Percentiles rank a stretch among this genome's conserved stretches.
Evolutionary conservation across 495 filamentous ascomycete genomes (phyloP).

Genomic region (Bryoglossum gracile): DNA sequence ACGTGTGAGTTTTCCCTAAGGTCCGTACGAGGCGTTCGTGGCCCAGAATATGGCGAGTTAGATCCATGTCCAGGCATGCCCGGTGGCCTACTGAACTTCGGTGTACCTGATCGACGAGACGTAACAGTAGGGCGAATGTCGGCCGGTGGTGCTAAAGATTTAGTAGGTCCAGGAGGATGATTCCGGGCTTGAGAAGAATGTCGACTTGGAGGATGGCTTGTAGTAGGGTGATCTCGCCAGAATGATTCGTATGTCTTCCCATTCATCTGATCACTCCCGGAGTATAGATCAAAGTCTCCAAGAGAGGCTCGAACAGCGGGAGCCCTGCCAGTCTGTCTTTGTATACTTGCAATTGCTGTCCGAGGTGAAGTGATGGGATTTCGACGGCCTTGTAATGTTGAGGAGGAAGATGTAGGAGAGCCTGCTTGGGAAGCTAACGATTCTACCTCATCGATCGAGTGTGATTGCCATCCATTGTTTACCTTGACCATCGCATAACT

Average conservation of each 20-base stretch:
- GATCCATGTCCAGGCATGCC: conserved; percentile 24
- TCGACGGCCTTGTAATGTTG: conserved; percentile 42
- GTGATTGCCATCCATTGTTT: conserved; percentile 73
- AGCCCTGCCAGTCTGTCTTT: conserved; percentile 17
- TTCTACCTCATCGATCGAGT: conserved; percentile 62
- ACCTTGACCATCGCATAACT: conserved; percentile 89
- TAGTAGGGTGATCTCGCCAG: conserved; percentile 35
- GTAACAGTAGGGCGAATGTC: conserved; percentile 45
- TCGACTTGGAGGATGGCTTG: conserved; percentile 13
- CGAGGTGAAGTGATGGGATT: conserved; percentile 25
- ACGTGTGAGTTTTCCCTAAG: conserved; percentile 25
- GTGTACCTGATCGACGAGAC: conserved; percentile 19
- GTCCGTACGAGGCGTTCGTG: conserved; percentile 21
- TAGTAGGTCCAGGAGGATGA: conserved; percentile 11
- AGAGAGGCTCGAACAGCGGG: conserved; percentile 19
- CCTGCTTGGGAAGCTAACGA: conserved; percentile 53
- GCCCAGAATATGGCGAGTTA: conserved; percentile 25
- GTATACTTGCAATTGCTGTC: conserved; percentile 26
- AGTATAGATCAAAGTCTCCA: conserved; percentile 32
- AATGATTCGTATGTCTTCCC: conserved; percentile 35
- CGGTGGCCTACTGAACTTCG: conserved; percentile 24
- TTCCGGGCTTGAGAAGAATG: conserved; percentile 2
- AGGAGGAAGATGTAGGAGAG: conserved; percentile 49
- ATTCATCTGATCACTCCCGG: conserved; percentile 26
- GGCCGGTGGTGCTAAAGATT: conserved; percentile 50